Conservation (phyloP, 2,329 filamentous ascomycete species). For the Cercospora sp. region DNA sequence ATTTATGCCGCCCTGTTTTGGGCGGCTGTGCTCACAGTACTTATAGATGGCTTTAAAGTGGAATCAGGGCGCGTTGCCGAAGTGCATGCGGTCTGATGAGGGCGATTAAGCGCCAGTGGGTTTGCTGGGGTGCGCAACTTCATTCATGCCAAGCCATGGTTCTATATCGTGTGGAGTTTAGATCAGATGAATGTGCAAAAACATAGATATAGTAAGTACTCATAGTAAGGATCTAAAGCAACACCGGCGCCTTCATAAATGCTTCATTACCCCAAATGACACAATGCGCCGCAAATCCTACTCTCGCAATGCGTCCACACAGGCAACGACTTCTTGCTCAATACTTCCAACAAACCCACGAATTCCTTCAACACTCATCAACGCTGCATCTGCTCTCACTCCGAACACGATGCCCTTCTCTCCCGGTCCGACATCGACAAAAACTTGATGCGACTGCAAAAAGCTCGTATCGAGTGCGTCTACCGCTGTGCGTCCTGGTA, state of each 20-base stretch:
- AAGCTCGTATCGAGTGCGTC: conserved; percentile 15
- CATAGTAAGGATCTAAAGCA: neutral
- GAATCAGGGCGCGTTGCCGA: neutral
- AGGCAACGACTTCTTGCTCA: conserved; percentile 12
- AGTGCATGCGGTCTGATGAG: neutral
- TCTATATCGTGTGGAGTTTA: neutral
- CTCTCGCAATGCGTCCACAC: neutral
- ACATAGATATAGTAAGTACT: neutral
- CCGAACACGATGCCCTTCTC: conserved; percentile 19
- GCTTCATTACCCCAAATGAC: neutral
- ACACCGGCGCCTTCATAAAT: neutral
- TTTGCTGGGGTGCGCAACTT: neutral
- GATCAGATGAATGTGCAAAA: neutral
- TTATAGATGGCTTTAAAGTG: neutral
- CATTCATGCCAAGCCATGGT: neutral
- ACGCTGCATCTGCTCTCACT: conserved; percentile 17
- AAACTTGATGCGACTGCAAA: conserved; percentile 12
- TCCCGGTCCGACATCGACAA: conserved; percentile 20
- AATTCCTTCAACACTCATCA: conserved; percentile 15
- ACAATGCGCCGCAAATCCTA: neutral
- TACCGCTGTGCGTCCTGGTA: conserved; percentile 17
- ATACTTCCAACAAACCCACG: conserved; percentile 9
- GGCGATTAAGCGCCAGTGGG: neutral
- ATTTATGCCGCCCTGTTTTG: neutral
- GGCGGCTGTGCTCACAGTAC: neutral